These are phyloP conservation scores for Auriscalpium microsporum DNA, from an alignment of 768 basidiomycete species.

Conservation along the genomic window DNA sequence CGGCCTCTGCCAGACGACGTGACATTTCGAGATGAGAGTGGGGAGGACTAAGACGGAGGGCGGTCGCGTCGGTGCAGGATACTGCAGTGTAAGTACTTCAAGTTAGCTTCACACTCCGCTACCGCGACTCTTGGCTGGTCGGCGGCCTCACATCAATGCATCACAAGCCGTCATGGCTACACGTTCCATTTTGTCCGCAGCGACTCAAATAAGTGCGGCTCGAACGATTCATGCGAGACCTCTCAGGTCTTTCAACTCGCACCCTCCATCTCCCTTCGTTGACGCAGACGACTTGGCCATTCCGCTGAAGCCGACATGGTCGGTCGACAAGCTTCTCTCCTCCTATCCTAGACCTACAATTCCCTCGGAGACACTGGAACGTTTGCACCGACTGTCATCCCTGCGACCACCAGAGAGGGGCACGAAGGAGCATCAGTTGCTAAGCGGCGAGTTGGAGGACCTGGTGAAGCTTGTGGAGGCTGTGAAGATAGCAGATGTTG, in stretches of 20 bases:
- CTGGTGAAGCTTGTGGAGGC: slow-evolving; percentile 75
- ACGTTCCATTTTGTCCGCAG: too few relatives aligned
- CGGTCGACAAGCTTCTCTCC: slow-evolving; percentile 64
- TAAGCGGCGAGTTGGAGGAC: slow-evolving; percentile 58
- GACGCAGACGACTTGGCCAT: slow-evolving; percentile 52
- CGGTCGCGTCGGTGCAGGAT: too few relatives aligned
- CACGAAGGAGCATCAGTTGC: slow-evolving; percentile 39
- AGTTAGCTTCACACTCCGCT: too few relatives aligned
- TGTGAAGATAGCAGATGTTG: slow-evolving; percentile 51
- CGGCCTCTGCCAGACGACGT: slow-evolving; percentile 18
- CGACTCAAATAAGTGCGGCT: too few relatives aligned
- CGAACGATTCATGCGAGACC: too few relatives aligned
- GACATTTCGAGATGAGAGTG: slow-evolving; percentile 9
- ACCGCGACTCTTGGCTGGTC: too few relatives aligned
- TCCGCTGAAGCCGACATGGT: slow-evolving; percentile 68
- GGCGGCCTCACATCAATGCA: too few relatives aligned
- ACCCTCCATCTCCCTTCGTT: not conserved
- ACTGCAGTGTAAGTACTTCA: too few relatives aligned
- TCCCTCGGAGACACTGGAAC: slow-evolving; percentile 46
- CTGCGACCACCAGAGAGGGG: slow-evolving; percentile 55
- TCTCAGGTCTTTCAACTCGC: not conserved
- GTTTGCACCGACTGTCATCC: slow-evolving; percentile 66
- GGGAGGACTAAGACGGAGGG: not conserved
- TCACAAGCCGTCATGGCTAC: too few relatives aligned
- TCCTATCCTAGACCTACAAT: slow-evolving; percentile 68